Evolutionary conservation across 306 rosid species (phyloP).

Genomic region (Aeschynomene evenia): DNA sequence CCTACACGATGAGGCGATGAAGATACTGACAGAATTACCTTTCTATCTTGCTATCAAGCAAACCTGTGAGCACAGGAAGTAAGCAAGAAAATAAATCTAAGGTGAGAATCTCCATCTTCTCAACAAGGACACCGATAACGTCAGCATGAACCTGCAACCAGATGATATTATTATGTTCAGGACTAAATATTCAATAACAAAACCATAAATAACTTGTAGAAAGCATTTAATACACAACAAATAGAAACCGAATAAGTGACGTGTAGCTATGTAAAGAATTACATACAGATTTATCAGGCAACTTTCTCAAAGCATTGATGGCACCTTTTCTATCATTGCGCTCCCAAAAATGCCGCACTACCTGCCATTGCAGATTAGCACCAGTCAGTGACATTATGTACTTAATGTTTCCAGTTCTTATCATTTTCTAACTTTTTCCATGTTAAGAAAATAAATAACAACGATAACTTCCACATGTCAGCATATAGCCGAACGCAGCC

Average conservation of each 20-base stretch:
- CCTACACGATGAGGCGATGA: neutral
- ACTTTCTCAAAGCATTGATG: slow-evolving; percentile 61
- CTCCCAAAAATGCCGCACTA: slow-evolving; percentile 84
- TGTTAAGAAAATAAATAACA: neutral
- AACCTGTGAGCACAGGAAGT: slow-evolving; percentile 74
- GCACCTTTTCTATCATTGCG: slow-evolving; percentile 72
- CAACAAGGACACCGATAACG: slow-evolving; percentile 65
- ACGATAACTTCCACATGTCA: neutral
- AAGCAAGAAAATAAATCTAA: slow-evolving; percentile 63
- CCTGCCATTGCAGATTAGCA: slow-evolving; percentile 48
- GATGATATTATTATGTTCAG: slow-evolving; percentile 21
- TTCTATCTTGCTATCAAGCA: slow-evolving; percentile 70
- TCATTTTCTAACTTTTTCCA: slow-evolving; percentile 9
- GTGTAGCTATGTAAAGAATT: slow-evolving; percentile 6
- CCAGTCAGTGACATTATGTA: neutral
- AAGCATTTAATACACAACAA: slow-evolving; percentile 11
- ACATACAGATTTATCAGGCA: slow-evolving; percentile 81
- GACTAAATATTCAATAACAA: slow-evolving; percentile 2
- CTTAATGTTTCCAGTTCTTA: neutral
- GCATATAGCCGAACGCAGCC: neutral
- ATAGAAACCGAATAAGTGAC: neutral
- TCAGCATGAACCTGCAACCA: slow-evolving; percentile 80
- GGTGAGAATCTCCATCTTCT: slow-evolving; percentile 61
- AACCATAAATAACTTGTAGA: neutral
- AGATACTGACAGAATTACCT: slow-evolving; percentile 46